Conservation (phyloP, 2,329 filamentous ascomycete species). For the Penicillium rolfsii region DNA sequence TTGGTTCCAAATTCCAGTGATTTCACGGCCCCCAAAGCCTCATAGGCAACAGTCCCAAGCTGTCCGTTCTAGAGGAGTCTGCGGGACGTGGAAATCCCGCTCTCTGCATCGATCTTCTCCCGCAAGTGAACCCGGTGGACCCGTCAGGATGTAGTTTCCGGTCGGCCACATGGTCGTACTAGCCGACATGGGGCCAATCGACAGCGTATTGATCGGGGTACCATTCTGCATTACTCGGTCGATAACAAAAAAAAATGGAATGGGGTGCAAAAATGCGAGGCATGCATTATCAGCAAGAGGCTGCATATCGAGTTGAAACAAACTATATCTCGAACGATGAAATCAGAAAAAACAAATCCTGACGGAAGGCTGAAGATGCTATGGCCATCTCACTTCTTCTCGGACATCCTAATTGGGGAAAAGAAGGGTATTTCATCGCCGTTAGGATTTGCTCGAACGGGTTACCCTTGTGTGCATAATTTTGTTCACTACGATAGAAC, state of each 20-base stretch:
- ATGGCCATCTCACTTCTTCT: background rate
- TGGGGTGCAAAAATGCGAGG: background rate
- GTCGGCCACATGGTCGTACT: background rate
- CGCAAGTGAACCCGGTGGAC: background rate
- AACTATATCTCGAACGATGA: background rate
- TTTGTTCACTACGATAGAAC: background rate
- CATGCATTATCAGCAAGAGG: background rate
- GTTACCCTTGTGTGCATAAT: background rate
- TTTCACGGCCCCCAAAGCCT: background rate
- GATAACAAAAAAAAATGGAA: background rate
- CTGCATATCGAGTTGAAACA: background rate
- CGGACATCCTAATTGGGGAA: slow-evolving; percentile 2
- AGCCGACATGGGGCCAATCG: background rate
- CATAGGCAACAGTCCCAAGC: background rate
- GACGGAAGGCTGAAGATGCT: background rate
- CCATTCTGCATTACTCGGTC: background rate
- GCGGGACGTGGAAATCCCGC: background rate
- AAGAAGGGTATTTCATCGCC: slow-evolving; percentile 10
- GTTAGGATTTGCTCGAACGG: slow-evolving; percentile 7
- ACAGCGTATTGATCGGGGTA: background rate
- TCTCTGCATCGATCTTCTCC: slow-evolving; percentile 1
- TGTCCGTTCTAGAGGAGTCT: background rate
- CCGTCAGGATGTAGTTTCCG: background rate
- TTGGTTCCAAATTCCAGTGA: background rate
- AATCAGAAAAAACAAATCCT: background rate